Evolutionary conservation across 495 filamentous ascomycete genomes (phyloP), one percentile per base, ranked within the genome.

Genomic region (Neurospora sp.): DNA sequence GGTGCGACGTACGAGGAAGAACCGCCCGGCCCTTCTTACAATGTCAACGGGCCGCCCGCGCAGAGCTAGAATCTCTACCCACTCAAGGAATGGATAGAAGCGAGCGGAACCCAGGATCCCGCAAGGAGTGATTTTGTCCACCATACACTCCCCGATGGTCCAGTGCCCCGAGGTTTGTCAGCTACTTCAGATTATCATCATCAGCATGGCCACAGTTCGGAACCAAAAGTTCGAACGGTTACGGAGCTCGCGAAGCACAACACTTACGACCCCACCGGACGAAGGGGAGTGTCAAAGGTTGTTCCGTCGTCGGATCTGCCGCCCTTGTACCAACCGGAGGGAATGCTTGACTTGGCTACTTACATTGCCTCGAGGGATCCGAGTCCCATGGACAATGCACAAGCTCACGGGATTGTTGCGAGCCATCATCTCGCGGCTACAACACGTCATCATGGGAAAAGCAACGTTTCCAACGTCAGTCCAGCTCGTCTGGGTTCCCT

Each of bases 151-250:
- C 53, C 14, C 27, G 31, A 65, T 35, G 5, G 31, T 65, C 53
- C 18, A 65, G 27, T 65, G 27, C 35, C 14, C 3, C 27, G 16
- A 3, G 42, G 10, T 9, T 14, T 35, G 27, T 65, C 27, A 20
- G n/a, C 18, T 20, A 65, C 53, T 16, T 35, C 14, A 18, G 7
- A 9, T 1, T 0, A 35, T 18, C 78, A 82, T 72, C 45, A 71
- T 4, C 79, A 83, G 35, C 71, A 73, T 42, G 75, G 75, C 8
- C 81, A 81, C 48, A 79, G 42, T 70, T 74, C 76, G 6, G 75
- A 74, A 39, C 69, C 77, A 70, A 83, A 84, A 45, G 77, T 83
- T 69, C 80, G 79, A 12, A 78, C 79, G 39, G 77, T 79, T 22
- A 9, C 72, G 18, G 79, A 75, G 0, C 16, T 79, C 9, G 8